Conservation (phyloP, 768 basidiomycete species). For the Boletales sp. region DNA sequence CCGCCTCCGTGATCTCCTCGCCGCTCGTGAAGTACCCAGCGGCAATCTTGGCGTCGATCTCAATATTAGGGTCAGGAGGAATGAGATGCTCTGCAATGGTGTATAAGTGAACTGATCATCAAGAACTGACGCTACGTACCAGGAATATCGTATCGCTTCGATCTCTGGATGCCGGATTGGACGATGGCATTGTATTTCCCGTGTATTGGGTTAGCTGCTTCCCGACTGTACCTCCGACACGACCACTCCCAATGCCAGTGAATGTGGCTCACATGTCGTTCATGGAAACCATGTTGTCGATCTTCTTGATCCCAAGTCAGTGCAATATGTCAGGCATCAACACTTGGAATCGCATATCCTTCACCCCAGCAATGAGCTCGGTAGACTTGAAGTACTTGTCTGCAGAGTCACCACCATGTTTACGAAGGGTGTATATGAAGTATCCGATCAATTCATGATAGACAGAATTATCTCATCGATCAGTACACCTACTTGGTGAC, state of each 20-base stretch:
- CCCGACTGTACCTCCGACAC: no score
- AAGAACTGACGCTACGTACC: slow-evolving; percentile 37
- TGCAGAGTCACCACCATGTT: slow-evolving; percentile 90
- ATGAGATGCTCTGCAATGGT: slow-evolving; percentile 66
- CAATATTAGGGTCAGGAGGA: slow-evolving; percentile 85
- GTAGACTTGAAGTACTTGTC: slow-evolving; percentile 94
- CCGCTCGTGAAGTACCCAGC: slow-evolving; percentile 88
- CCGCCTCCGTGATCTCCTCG: slow-evolving; percentile 71
- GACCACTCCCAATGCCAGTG: neutral
- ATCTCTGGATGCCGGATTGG: slow-evolving; percentile 78
- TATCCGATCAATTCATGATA: slow-evolving; percentile 44
- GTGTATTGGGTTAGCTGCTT: slow-evolving; percentile 2
- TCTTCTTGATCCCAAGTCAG: slow-evolving; percentile 89
- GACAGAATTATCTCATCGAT: neutral
- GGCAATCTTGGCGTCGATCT: slow-evolving; percentile 96
- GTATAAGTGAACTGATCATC: neutral
- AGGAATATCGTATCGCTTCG: slow-evolving; percentile 83
- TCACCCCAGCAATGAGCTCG: slow-evolving; percentile 90
- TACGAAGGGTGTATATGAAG: slow-evolving; percentile 94
- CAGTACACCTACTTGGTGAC: slow-evolving; percentile 70
- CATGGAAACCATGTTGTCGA: slow-evolving; percentile 89
- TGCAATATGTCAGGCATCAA: slow-evolving; percentile 96
- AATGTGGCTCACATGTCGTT: slow-evolving; percentile 60
- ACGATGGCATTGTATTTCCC: slow-evolving; percentile 97
- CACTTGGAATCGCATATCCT: slow-evolving; percentile 90